Base-by-base conservation (phyloP, 2,329 filamentous ascomycete species). In the Ceratocystis huliohia region DNA sequence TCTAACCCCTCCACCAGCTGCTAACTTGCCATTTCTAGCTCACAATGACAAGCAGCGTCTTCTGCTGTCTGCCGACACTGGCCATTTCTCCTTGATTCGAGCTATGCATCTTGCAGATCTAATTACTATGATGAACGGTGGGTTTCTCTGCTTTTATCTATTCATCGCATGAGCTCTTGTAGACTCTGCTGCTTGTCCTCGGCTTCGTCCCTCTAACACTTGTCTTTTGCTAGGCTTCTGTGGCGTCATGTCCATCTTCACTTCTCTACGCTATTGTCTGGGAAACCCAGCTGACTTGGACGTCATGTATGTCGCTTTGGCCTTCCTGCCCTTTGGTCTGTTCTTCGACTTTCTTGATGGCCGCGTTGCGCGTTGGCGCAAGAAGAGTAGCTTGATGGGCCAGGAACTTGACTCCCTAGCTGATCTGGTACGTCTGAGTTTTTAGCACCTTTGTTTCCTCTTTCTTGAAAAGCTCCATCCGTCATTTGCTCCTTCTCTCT, bases 281-380 rank as follows among this genome's bases (percentile, higher is more conserved):
- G 87, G 86, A 69, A 84, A 88, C 70, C 82, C 88, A 7, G 74
- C 81, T 68, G 79, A 88, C 65, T 80, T 84, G 71, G 80, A 79
- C 64, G 88, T 91, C 71, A 79, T 96, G 65, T 97, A 89, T 83
- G 78, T 87, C 44, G 92, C 94, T 1, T 84, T 99, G 62, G 84
- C 80, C 3, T 90, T 96, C 76, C 88, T 97, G 76, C 93, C 93
- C 0, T 89, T 96, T 68, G 92, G 91, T 4, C 80, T 97, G 13
- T 96, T 97, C 80, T 97, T 97, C 76, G 94, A 99, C 76, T 95
- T 96, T 74, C 91, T 97, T 82, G 94, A 99, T 76, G 94, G 94
- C 74, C 94, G 92, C 74, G 92, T 99, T 66, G 94, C 94, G 69
- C 83, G 94, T 70, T 97, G 94, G 94, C 86, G 94, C 75, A 88